These are phyloP conservation scores for Ricinus communis DNA, from an alignment of 345 rosid genomes.

Conservation along the genomic window DNA sequence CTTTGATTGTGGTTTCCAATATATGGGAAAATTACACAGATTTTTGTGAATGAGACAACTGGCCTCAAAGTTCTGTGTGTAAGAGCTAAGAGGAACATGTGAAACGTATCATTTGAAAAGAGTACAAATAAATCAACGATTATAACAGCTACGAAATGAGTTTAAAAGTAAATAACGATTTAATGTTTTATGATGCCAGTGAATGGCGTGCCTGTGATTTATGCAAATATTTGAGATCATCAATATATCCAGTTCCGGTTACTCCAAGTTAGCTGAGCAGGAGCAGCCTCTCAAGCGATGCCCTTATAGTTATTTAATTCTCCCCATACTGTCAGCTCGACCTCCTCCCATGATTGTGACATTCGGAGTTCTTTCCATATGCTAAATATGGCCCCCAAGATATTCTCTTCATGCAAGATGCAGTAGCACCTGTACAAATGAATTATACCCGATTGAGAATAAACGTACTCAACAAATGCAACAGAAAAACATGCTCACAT, in stretches of 20 bases:
- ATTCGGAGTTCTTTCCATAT: slow-evolving; percentile 66
- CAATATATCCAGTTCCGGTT: no score
- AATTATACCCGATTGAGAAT: slow-evolving; percentile 2
- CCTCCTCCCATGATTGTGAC: slow-evolving; percentile 82
- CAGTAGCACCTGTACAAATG: slow-evolving; percentile 75
- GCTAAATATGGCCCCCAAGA: slow-evolving; percentile 78
- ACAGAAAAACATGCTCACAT: no score
- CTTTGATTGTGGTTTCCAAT: no score
- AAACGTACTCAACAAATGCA: neutral
- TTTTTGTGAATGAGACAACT: no score
- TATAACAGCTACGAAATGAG: neutral
- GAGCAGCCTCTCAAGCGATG: slow-evolving; percentile 13
- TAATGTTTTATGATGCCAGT: neutral
- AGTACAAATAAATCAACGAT: no score
- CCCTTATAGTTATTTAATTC: slow-evolving; percentile 53
- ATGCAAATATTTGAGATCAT: no score
- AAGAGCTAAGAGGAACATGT: no score
- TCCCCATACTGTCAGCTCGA: slow-evolving; percentile 78
- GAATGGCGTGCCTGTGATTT: no score
- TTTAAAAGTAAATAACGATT: no score
- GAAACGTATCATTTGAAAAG: no score
- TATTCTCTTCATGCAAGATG: slow-evolving; percentile 76
- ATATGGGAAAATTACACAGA: no score
- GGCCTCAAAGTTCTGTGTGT: no score
- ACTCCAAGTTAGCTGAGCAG: neutral